Percentiles rank a stretch among this genome's conserved stretches.
Conservation (phyloP, 2,329 filamentous ascomycete genomes). For the Colletotrichum lupini region DNA sequence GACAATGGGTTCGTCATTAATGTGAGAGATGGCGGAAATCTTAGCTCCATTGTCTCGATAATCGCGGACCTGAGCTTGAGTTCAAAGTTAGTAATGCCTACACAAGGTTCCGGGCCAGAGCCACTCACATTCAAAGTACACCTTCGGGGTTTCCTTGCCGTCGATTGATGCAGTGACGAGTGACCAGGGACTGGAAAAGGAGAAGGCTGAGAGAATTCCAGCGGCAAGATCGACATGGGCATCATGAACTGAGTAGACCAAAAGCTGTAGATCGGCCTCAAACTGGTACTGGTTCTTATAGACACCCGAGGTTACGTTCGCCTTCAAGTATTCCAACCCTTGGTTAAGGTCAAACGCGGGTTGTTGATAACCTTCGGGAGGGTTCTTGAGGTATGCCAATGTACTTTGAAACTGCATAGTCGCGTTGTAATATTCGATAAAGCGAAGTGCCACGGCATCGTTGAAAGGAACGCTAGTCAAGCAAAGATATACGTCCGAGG, state of each 20-base stretch:
- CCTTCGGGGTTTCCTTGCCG: conserved; percentile 21
- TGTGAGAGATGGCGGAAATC: conserved; percentile 20
- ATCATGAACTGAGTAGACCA: conserved; percentile 24
- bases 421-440: conserved; percentile 29
- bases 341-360: conserved; percentile 16
- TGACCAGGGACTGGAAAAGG: conserved; percentile 15
- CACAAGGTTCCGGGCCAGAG: no score
- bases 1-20: conserved; percentile 16
- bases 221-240: conserved; percentile 16
- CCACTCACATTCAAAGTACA: conserved; percentile 19
- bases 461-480: conserved; percentile 22
- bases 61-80: conserved; percentile 1
- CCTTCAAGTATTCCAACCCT: conserved; percentile 6
- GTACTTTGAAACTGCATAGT: conserved; percentile 33
- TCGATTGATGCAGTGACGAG: conserved; percentile 21
- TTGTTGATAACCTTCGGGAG: conserved; percentile 23
- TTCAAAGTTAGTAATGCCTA: not conserved
- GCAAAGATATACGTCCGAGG: conserved; percentile 11
- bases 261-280: conserved; percentile 12
- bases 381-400: conserved; percentile 12
- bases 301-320: conserved; percentile 9
- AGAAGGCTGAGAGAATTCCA: conserved; percentile 24
- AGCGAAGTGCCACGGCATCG: conserved; percentile 20
- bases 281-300: conserved; percentile 26
- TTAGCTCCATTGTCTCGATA: conserved; percentile 1